Conservation (phyloP, 78 protist species). For the Mantamonas sphyraenae region DNA sequence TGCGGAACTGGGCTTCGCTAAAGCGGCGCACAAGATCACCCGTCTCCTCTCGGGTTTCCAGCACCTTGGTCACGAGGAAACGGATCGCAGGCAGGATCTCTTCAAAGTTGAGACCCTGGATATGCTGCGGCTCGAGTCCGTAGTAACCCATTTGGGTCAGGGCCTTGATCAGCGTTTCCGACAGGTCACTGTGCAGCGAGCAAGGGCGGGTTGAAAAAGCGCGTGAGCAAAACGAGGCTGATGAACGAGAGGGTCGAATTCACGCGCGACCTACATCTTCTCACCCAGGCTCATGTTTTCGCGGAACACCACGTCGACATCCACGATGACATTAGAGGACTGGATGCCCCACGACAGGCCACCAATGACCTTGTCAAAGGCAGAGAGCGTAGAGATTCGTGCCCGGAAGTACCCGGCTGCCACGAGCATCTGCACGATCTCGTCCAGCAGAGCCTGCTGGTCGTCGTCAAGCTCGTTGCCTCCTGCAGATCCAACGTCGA, state of each 20-base stretch:
- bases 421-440: conserved; percentile 68
- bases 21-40: conserved; percentile 51
- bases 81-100: too few relatives aligned
- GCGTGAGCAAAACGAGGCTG: not conserved
- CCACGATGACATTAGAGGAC: conserved; percentile 62
- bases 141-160: conserved; percentile 71
- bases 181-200: conserved; percentile 20
- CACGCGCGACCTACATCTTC: conserved; percentile 36
- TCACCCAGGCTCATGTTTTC: conserved; percentile 73
- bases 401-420: conserved; percentile 95
- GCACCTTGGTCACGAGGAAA: not conserved
- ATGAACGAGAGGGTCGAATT: too few relatives aligned
- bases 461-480: too few relatives aligned
- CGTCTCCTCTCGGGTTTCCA: conserved; percentile 64
- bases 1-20: conserved; percentile 48
- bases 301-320: conserved; percentile 71
- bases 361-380: conserved; percentile 86
- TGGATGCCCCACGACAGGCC: conserved; percentile 89
- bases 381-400: conserved; percentile 58
- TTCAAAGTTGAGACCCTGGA: not conserved
- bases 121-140: conserved; percentile 72
- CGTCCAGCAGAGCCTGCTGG: too few relatives aligned
- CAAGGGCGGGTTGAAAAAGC: too few relatives aligned
- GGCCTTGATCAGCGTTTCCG: conserved; percentile 72
- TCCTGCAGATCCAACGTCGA: too few relatives aligned